Evolutionary conservation across 2,329 filamentous ascomycete species (phyloP).

Genomic region (Botrytis fabae): DNA sequence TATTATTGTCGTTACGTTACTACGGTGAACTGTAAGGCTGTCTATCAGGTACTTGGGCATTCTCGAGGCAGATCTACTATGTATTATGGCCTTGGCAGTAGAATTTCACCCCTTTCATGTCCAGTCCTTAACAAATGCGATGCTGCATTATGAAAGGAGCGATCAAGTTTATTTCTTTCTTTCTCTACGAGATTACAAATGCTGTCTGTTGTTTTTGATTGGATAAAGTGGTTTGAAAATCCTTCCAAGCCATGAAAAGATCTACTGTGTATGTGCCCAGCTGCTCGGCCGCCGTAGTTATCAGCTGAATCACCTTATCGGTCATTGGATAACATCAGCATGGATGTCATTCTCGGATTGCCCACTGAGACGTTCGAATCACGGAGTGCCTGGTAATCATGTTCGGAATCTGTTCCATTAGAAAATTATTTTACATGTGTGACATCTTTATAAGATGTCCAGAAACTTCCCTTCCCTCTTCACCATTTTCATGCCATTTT

Average conservation of each 20-base stretch:
- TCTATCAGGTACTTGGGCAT: background rate
- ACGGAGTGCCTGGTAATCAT: background rate
- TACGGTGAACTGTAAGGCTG: constrained; percentile 13
- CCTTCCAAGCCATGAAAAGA: background rate
- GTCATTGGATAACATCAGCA: constrained; percentile 7
- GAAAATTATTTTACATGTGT: background rate
- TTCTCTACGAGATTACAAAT: too few species aligned
- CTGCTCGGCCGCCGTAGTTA: constrained; percentile 10
- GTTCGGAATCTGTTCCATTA: background rate
- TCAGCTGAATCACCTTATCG: constrained; percentile 10
- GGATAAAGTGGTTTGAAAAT: too few species aligned
- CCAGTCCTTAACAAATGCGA: too few species aligned
- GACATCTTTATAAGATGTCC: constrained; percentile 1
- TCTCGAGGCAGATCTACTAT: background rate
- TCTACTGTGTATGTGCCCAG: background rate
- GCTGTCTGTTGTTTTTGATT: too few species aligned
- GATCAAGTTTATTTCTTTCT: background rate
- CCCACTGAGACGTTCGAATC: constrained; percentile 2
- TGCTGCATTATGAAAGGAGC: too few species aligned
- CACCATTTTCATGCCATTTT: background rate
- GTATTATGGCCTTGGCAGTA: background rate
- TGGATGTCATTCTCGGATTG: background rate
- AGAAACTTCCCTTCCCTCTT: background rate
- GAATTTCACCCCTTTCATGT: background rate
- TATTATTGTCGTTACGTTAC: background rate